Base-by-base conservation (phyloP, 257 asterid genomes). In the Ajuga chamaepitys region DNA sequence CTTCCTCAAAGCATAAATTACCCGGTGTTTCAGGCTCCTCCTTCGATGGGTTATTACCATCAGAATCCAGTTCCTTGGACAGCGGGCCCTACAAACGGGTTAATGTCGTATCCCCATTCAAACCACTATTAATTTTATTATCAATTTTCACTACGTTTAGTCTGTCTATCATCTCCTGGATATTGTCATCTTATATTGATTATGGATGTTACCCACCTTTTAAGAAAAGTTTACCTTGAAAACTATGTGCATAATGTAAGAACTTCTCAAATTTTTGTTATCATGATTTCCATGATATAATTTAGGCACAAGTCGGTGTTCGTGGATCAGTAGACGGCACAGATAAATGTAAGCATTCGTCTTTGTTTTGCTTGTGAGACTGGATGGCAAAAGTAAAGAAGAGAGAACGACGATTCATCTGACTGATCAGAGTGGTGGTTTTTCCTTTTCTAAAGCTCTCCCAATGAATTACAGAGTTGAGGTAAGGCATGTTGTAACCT, bases 381-480 rank as follows among this genome's bases (percentile, higher is more conserved):
- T 78, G 75, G 87, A 81, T 75, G 88, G 86, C 72, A 87, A 73
- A 74, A 64, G 68, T 54, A 78, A 71, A 73, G 86, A 78, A 46
- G 89, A 79, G 72, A 77, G 73, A 66, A 70, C 66, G 78, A 81
- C 74, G 21, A 60, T 75, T 32, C 64, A 74, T 64, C 82, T 92
- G 87, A 72, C 81, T 54, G 89, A 86, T 67, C 85, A 76, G 74
- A 81, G 81, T 70, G 75, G 67, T 42, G 88, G 80, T 12, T 89
- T 89, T 66, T 71, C 74, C 68, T 89, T 92, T 81, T 61, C 90
- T 62, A 82, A 78, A 67, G 85, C 89, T 18, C 95, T 92, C 50
- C 97, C 98, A n/a, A 97, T 97, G 64, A 85, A 85, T 80, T 89
- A 92, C 75, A 84, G 82, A 80, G 76, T 92, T 70, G 97, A 92